These are phyloP conservation scores for Aspergillus sojae DNA, from an alignment of 2,329 filamentous ascomycete genomes.

Conservation along the genomic window DNA sequence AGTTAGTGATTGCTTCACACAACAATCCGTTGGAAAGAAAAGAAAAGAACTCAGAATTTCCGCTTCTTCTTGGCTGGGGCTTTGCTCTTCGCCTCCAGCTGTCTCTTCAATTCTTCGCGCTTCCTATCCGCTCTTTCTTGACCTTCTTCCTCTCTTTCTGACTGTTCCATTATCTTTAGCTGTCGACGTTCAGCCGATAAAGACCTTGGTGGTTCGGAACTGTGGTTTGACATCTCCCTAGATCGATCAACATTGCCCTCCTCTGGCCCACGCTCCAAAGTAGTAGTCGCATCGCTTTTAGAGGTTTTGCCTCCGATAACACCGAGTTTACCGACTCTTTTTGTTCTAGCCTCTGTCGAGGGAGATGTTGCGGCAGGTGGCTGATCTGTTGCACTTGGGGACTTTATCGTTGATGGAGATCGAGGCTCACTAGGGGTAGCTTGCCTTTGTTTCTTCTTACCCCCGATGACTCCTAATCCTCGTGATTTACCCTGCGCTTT, in stretches of 20 bases:
- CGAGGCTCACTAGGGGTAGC: conserved; percentile 2
- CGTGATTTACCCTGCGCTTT: conserved; percentile 18
- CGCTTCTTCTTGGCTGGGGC: conserved; percentile 60
- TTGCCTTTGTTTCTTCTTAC: conserved; percentile 28
- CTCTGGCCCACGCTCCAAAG: not conserved
- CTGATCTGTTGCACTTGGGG: not conserved
- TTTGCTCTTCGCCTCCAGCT: conserved; percentile 55
- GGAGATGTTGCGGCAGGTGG: conserved; percentile 1
- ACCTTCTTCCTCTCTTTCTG: conserved; percentile 39
- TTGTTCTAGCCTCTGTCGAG: not conserved
- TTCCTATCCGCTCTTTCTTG: conserved; percentile 59
- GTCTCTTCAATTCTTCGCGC: conserved; percentile 58
- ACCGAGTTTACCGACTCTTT: conserved; percentile 32
- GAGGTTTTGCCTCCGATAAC: conserved; percentile 36
- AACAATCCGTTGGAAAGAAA: not conserved
- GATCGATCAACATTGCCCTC: not conserved
- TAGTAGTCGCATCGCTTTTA: conserved; percentile 13
- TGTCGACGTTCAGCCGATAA: conserved; percentile 3
- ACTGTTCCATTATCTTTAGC: conserved; percentile 4
- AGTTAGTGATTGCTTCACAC: not conserved
- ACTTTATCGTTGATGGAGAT: not conserved
- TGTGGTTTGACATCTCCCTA: not conserved
- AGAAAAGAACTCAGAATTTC: conserved; percentile 44
- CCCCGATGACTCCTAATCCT: conserved; percentile 35
- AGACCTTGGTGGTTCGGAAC: conserved; percentile 2